Evolutionary conservation across 441 rosid species (phyloP).

Genomic region (Cnidoscolus chayamansa): DNA sequence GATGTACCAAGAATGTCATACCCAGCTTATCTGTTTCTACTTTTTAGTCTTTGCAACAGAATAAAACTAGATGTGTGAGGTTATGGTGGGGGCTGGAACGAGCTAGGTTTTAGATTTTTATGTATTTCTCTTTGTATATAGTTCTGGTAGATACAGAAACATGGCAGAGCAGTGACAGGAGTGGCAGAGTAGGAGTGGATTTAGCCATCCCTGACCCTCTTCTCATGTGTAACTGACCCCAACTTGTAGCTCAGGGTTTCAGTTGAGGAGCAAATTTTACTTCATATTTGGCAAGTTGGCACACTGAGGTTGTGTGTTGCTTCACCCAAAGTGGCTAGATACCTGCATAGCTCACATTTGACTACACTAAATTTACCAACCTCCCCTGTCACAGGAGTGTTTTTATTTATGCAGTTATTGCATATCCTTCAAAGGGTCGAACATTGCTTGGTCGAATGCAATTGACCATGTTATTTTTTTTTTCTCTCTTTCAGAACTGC

Average conservation of each 20-base stretch:
- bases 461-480: too few relatives aligned
- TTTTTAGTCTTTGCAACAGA: neutral
- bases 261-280: neutral
- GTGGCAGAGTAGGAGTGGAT: too few relatives aligned
- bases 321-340: neutral
- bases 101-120: too few relatives aligned
- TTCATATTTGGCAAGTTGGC: neutral
- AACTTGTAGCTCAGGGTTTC: neutral
- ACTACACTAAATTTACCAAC: neutral
- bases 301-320: neutral
- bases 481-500: too few relatives aligned
- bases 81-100: neutral
- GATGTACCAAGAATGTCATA: slow-evolving; percentile 1
- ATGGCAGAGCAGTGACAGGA: neutral
- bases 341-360: neutral
- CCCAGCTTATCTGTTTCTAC: neutral
- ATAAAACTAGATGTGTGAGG: neutral
- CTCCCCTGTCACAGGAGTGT: neutral
- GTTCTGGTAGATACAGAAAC: neutral
- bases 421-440: neutral
- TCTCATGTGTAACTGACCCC: neutral
- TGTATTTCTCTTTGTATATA: neutral
- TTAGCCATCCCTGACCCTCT: neutral
- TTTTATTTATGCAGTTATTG: neutral
- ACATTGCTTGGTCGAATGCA: neutral